A percentile compares a stretch with the other conserved stretches of the same genome.
Evolutionary conservation across 2,329 filamentous ascomycete genomes (phyloP).

Genomic region (Aspergillus piperis): DNA sequence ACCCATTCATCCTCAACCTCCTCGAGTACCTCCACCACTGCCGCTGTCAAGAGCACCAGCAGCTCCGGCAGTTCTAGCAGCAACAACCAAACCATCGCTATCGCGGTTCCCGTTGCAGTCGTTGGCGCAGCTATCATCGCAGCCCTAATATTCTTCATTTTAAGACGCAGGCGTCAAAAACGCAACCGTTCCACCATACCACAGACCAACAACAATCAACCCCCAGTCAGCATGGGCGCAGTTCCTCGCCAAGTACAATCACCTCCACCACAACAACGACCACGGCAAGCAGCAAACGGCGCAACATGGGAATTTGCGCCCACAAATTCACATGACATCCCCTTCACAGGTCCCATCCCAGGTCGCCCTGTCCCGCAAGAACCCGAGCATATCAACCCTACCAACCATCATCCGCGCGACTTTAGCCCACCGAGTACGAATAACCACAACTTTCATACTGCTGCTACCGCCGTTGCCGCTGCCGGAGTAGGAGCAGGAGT

Average conservation of each 20-base stretch:
- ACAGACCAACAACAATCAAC: constrained; percentile 1
- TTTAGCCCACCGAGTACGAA: background rate
- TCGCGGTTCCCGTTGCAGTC: constrained; percentile 36
- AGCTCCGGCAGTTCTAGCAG: background rate
- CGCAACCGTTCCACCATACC: constrained; percentile 6
- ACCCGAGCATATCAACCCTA: background rate
- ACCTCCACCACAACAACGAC: background rate
- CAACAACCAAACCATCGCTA: constrained; percentile 23
- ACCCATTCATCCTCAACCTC: background rate
- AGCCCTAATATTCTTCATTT: constrained; percentile 28
- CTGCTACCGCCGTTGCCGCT: background rate
- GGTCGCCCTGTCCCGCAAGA: background rate
- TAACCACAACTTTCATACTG: background rate
- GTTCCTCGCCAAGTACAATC: constrained; percentile 14
- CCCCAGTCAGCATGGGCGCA: constrained; percentile 2
- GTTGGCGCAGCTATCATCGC: constrained; percentile 29
- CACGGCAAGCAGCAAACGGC: background rate
- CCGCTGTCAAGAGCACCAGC: background rate
- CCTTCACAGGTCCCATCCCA: constrained; percentile 10
- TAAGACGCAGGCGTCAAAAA: constrained; percentile 25
- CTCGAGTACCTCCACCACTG: background rate
- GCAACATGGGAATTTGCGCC: background rate
- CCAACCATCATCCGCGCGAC: background rate
- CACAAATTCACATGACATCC: constrained; percentile 1
- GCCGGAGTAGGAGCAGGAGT: background rate